Evolutionary conservation across 805 yeast genomes (phyloP).

Genomic region (Yarrowia bubula): DNA sequence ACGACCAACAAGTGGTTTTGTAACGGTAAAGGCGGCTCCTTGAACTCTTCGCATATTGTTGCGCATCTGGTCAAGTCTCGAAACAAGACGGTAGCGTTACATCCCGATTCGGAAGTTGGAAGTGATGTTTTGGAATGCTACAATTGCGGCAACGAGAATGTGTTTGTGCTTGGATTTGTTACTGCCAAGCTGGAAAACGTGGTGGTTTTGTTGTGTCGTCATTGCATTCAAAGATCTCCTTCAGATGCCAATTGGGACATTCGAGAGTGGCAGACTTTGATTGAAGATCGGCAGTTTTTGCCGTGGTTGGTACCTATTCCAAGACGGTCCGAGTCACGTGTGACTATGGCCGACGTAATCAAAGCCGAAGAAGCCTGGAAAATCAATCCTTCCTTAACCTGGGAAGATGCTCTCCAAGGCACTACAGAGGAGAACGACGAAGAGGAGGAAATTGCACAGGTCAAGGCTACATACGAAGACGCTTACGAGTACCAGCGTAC

Average conservation of each 20-base stretch:
- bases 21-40: constrained; percentile 56
- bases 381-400: constrained; percentile 63
- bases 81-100: constrained; percentile 71
- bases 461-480: constrained; percentile 72
- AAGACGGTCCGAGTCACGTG: constrained; percentile 29
- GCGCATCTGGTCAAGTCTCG: constrained; percentile 79
- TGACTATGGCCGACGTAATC: constrained; percentile 62
- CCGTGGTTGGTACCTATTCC: constrained; percentile 68
- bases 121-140: constrained; percentile 85
- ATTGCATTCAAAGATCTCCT: constrained; percentile 66
- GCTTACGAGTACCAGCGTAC: constrained; percentile 82
- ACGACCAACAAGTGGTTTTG: constrained; percentile 87
- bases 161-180: constrained; percentile 79
- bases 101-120: constrained; percentile 80
- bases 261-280: constrained; percentile 79
- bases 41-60: constrained; percentile 74
- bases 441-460: constrained; percentile 65
- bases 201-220: constrained; percentile 80
- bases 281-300: constrained; percentile 73
- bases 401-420: constrained; percentile 56
- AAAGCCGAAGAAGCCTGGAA: constrained; percentile 82
- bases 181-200: constrained; percentile 83
- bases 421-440: constrained; percentile 43
- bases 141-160: constrained; percentile 80
- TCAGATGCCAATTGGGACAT: constrained; percentile 84